A percentile compares a stretch with the other conserved stretches of the same genome.
Conservation (phyloP, 306 rosid species). For the Canavalia gladiata region DNA sequence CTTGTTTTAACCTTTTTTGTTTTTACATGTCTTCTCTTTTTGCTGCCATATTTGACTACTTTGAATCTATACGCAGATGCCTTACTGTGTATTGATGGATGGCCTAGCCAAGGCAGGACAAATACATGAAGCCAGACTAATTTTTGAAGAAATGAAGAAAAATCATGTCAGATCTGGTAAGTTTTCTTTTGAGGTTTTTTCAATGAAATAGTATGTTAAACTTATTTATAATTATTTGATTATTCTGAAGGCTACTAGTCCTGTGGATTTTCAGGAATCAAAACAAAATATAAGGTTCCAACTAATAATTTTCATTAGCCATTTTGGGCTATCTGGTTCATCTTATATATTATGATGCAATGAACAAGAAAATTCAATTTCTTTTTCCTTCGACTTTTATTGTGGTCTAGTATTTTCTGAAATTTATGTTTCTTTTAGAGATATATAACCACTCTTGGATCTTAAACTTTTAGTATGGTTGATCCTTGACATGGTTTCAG, state of each 20-base stretch:
- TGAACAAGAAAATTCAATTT: slow-evolving; percentile 1
- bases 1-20: slow-evolving; percentile 13
- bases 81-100: slow-evolving; percentile 86
- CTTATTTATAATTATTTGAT: background rate
- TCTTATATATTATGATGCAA: slow-evolving; percentile 32
- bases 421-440: slow-evolving; percentile 9
- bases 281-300: background rate
- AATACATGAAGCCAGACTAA: slow-evolving; percentile 73
- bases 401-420: background rate
- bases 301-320: slow-evolving; percentile 4
- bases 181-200: slow-evolving; percentile 48
- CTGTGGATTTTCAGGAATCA: slow-evolving; percentile 26
- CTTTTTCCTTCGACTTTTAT: background rate
- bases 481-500: too few species aligned
- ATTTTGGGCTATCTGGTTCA: slow-evolving; percentile 1
- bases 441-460: background rate
- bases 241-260: slow-evolving; percentile 26
- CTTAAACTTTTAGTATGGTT: too few species aligned
- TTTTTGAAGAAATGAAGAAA: slow-evolving; percentile 73
- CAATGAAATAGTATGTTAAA: background rate
- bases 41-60: slow-evolving; percentile 5
- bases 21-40: slow-evolving; percentile 35
- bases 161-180: slow-evolving; percentile 74
- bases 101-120: slow-evolving; percentile 84
- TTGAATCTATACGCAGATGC: slow-evolving; percentile 67